A percentile compares a stretch with the other conserved stretches of the same genome.
phyloP scores from a whole-genome alignment of 192 early-diverging fungal species.

The Mortierella alpina region DNA sequence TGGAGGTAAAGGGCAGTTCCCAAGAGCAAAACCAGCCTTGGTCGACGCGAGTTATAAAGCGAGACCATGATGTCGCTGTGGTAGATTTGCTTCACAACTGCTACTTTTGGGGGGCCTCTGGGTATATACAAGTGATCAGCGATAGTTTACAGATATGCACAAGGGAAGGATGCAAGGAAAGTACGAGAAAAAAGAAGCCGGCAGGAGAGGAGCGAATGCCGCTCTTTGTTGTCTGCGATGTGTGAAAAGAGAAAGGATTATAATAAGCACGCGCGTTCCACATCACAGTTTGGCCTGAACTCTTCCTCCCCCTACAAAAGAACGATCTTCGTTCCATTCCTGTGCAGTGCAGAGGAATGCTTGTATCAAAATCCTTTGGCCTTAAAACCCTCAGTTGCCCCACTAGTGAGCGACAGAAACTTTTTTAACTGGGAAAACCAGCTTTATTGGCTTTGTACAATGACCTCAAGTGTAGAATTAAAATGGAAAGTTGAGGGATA shows the following conservation, averaged over 20 bases:
- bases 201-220: background rate
- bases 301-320: background rate
- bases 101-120: no score
- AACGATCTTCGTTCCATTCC: no score
- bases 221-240: background rate
- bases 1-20: constrained; percentile 3
- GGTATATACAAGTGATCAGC: no score
- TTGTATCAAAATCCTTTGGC: background rate
- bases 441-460: background rate
- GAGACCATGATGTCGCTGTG: constrained; percentile 4
- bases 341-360: background rate
- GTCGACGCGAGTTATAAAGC: background rate
- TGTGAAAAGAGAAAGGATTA: background rate
- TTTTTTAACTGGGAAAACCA: background rate
- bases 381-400: background rate
- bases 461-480: background rate
- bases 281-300: constrained; percentile 25
- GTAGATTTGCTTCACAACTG: no score
- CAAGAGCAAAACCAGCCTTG: constrained; percentile 1
- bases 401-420: background rate
- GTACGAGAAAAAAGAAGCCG: constrained; percentile 1
- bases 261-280: constrained; percentile 11
- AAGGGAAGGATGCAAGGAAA: background rate
- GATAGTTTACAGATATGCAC: background rate
- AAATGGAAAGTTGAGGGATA: background rate